Evolutionary conservation across 805 yeast genomes (phyloP).

Genomic region (Candida schatavii): DNA sequence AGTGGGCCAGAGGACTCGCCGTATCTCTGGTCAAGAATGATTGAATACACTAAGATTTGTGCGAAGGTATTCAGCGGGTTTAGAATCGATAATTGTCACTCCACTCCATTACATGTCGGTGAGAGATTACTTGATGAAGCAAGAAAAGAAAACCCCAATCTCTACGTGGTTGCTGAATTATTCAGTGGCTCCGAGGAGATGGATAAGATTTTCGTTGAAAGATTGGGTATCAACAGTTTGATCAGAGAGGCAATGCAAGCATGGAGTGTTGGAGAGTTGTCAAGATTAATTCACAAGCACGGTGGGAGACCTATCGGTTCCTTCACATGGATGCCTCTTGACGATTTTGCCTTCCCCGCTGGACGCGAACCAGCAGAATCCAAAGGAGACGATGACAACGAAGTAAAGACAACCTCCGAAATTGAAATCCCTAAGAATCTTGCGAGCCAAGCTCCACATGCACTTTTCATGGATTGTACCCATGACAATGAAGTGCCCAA

Average conservation of each 20-base stretch:
- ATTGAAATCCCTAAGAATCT: slow-evolving; percentile 66
- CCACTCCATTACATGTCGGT: slow-evolving; percentile 95
- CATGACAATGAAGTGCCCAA: slow-evolving; percentile 91
- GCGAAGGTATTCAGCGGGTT: slow-evolving; percentile 83
- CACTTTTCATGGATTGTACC: slow-evolving; percentile 95
- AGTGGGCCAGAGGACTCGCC: slow-evolving; percentile 77
- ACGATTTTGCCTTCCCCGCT: slow-evolving; percentile 68
- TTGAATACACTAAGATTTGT: slow-evolving; percentile 64
- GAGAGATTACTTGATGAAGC: slow-evolving; percentile 86
- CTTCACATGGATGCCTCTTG: slow-evolving; percentile 74
- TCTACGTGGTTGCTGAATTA: slow-evolving; percentile 91
- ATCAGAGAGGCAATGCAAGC: slow-evolving; percentile 98
- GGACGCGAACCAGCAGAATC: slow-evolving; percentile 37
- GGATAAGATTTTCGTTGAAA: slow-evolving; percentile 87
- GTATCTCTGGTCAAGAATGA: slow-evolving; percentile 84
- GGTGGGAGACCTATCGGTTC: slow-evolving; percentile 98
- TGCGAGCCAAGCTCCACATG: slow-evolving; percentile 78
- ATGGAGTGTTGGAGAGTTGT: slow-evolving; percentile 80
- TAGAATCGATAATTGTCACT: slow-evolving; percentile 92
- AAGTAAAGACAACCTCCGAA: slow-evolving; percentile 40
- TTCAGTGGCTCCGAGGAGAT: slow-evolving; percentile 89
- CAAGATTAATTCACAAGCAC: slow-evolving; percentile 82
- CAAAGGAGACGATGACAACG: slow-evolving; percentile 13
- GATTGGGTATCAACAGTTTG: slow-evolving; percentile 83
- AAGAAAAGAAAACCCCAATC: slow-evolving; percentile 74